phyloP scores from a whole-genome alignment of 371 early-diverging fungal species.

The Haplosporangium sp. region DNA sequence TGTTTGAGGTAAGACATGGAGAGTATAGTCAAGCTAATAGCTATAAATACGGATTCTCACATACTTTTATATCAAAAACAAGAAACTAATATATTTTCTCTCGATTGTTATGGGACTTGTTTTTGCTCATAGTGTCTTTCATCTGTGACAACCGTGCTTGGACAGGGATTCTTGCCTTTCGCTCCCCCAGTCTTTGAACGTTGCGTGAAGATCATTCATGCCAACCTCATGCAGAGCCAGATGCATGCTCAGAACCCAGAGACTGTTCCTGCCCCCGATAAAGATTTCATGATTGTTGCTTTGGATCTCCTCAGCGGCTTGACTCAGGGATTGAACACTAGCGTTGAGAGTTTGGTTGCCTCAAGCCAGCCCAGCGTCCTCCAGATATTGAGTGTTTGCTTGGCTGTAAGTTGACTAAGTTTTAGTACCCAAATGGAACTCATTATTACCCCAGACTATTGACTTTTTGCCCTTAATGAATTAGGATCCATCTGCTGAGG shows the following conservation, averaged over 20 bases:
- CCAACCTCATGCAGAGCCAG: constrained; percentile 78
- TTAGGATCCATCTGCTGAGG: constrained; percentile 82
- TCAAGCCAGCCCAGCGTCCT: constrained; percentile 78
- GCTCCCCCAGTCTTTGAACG: constrained; percentile 88
- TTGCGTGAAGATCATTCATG: constrained; percentile 83
- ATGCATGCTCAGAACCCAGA: constrained; percentile 70
- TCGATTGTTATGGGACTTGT: too few species aligned
- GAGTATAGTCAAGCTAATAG: too few species aligned
- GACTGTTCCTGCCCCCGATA: constrained; percentile 79
- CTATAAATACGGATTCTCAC: too few species aligned
- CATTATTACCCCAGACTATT: not conserved
- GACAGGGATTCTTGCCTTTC: constrained; percentile 85
- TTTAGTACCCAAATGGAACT: not conserved
- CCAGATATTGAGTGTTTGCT: constrained; percentile 81
- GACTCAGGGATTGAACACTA: constrained; percentile 87
- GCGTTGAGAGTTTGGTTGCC: constrained; percentile 81
- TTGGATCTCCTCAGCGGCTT: constrained; percentile 94
- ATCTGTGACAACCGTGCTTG: constrained; percentile 88
- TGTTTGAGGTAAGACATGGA: constrained; percentile 78
- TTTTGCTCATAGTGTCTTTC: constrained; percentile 76
- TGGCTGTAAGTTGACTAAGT: constrained; percentile 67
- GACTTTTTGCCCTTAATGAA: not conserved
- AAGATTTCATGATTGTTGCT: constrained; percentile 95
- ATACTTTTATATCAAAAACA: too few species aligned
- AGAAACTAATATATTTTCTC: too few species aligned